phyloP scores from a whole-genome alignment of 169 alveolate genomes.

The Fabrea salina region DNA sequence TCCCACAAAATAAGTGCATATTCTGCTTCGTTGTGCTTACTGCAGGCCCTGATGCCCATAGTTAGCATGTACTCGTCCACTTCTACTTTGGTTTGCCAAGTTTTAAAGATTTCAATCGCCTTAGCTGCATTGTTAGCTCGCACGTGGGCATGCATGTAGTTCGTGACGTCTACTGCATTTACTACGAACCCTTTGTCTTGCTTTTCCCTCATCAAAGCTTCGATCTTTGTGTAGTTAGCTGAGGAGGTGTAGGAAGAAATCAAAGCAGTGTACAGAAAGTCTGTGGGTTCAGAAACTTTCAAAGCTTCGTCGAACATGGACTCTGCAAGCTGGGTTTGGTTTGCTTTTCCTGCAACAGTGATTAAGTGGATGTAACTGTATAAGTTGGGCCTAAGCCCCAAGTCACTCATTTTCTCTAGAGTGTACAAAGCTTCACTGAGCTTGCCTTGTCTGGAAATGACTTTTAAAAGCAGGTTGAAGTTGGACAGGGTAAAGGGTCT shows the following conservation, averaged over 20 bases:
- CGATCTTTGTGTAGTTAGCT: constrained; percentile 42
- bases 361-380: constrained; percentile 42
- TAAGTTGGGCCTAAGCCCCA: constrained; percentile 47
- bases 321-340: constrained; percentile 52
- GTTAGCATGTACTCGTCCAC: neutral
- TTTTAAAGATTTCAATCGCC: constrained; percentile 19
- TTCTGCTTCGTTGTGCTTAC: neutral
- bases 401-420: constrained; percentile 44
- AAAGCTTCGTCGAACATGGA: constrained; percentile 42
- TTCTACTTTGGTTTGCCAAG: neutral
- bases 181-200: constrained; percentile 2
- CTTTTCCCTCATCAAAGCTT: constrained; percentile 41
- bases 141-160: neutral
- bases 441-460: constrained; percentile 39
- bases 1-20: constrained; percentile 43
- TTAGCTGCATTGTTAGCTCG: neutral
- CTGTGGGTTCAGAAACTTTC: neutral
- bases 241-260: neutral
- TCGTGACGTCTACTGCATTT: neutral
- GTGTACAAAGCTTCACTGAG: constrained; percentile 45
- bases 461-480: constrained; percentile 51
- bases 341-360: constrained; percentile 43
- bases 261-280: neutral
- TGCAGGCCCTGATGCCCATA: neutral
- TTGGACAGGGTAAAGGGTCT: constrained; percentile 46